These are phyloP conservation scores for Metschnikowia chrysomelidarum DNA, from an alignment of 805 yeast species.

Conservation along the genomic window DNA sequence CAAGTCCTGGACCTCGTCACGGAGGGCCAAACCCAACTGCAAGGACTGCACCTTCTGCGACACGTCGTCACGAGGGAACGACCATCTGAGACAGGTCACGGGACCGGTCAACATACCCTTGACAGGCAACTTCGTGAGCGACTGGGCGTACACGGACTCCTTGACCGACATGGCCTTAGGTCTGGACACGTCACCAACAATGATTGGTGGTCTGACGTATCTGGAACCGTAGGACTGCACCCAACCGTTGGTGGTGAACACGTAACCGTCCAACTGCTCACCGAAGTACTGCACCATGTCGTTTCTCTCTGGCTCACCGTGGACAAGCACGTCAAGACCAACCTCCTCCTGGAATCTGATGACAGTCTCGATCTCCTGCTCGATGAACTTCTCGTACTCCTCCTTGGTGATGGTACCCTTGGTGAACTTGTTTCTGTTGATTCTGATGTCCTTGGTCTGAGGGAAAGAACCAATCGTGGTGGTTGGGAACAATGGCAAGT, in stretches of 20 bases:
- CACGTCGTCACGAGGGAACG: constrained; percentile 99
- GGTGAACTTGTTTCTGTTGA: constrained; percentile 96
- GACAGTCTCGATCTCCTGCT: constrained; percentile 92
- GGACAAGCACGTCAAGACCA: constrained; percentile 97
- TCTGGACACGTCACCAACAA: constrained; percentile 99
- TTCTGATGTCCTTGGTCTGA: constrained; percentile 98
- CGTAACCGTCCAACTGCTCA: constrained; percentile 97
- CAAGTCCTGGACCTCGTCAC: constrained; percentile 98
- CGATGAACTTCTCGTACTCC: constrained; percentile 94
- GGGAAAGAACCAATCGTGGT: constrained; percentile 99
- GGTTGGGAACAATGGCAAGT: constrained; percentile 98
- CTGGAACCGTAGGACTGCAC: constrained; percentile 99
- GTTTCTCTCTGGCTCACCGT: constrained; percentile 99
- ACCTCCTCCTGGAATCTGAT: constrained; percentile 99
- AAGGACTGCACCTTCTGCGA: constrained; percentile 90
- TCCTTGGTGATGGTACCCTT: constrained; percentile 95
- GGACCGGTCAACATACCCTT: constrained; percentile 99
- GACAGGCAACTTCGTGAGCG: constrained; percentile 91
- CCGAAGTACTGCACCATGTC: constrained; percentile 99
- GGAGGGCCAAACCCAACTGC: constrained; percentile 95
- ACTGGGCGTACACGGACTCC: constrained; percentile 99
- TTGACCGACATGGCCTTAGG: constrained; percentile 98
- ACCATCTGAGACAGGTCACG: constrained; percentile 99
- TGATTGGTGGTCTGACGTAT: constrained; percentile 99
- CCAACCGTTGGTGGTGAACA: constrained; percentile 99